Evolutionary conservation across 2,329 filamentous ascomycete genomes (phyloP).

Genomic region (Diaporthe longicolla): DNA sequence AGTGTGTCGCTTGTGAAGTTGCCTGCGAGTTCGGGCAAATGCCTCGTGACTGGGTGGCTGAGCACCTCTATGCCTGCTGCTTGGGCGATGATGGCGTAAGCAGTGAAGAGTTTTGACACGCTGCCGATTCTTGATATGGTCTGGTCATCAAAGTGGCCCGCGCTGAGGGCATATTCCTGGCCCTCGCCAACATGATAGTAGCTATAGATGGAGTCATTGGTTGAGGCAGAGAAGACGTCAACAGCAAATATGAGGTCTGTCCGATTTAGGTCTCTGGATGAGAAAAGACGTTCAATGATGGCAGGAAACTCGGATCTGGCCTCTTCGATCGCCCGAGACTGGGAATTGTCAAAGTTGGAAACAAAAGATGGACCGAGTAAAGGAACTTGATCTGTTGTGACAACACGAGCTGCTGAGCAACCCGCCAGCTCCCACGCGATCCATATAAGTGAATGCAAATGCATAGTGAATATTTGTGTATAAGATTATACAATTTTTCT

Average conservation of each 20-base stretch:
- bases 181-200: slow-evolving; percentile 4
- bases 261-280: slow-evolving; percentile 2
- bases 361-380: slow-evolving; percentile 6
- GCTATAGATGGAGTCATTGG: slow-evolving; percentile 11
- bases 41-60: slow-evolving; percentile 5
- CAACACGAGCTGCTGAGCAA: background rate
- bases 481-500: background rate
- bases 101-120: slow-evolving; percentile 7
- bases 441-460: background rate
- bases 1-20: background rate
- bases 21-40: background rate
- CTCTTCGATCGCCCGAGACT: background rate
- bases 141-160: background rate
- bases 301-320: background rate
- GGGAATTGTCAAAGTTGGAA: slow-evolving; percentile 5
- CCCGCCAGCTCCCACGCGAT: background rate
- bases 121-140: background rate
- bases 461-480: background rate
- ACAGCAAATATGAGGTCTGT: slow-evolving; percentile 5
- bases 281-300: background rate
- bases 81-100: background rate
- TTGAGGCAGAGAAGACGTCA: slow-evolving; percentile 12
- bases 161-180: slow-evolving; percentile 4
- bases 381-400: slow-evolving; percentile 8
- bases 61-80: slow-evolving; percentile 12